Conservation (phyloP, 257 asterid genomes). For the Nicotiana paniculata region DNA sequence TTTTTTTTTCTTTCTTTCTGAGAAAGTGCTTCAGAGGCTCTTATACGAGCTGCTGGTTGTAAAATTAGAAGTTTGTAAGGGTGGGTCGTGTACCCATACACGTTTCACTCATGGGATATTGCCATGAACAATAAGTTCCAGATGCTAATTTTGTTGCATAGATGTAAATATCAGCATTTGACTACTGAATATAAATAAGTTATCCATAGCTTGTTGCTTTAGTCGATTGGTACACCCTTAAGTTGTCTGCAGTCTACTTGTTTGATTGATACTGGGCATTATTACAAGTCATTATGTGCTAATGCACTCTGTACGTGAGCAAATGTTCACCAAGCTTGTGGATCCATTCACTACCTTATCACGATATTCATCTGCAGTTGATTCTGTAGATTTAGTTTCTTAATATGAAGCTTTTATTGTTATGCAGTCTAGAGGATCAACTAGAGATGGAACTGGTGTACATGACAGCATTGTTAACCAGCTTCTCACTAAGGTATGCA, state of each 20-base stretch:
- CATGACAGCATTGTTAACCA: slow-evolving; percentile 99
- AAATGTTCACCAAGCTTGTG: neutral
- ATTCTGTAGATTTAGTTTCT: slow-evolving; percentile 6
- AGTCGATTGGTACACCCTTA: too few relatives aligned
- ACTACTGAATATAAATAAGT: too few relatives aligned
- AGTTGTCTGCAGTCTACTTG: too few relatives aligned
- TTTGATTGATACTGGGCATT: too few relatives aligned
- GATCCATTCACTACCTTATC: neutral
- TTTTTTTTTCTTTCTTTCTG: too few relatives aligned
- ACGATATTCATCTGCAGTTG: neutral
- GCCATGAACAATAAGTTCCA: neutral
- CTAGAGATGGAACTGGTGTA: slow-evolving; percentile 99
- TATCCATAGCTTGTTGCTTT: too few relatives aligned
- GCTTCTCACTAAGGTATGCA: slow-evolving; percentile 88
- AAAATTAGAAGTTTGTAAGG: too few relatives aligned
- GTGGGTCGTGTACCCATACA: too few relatives aligned
- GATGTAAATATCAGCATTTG: neutral
- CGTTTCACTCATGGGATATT: too few relatives aligned
- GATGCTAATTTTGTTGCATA: neutral
- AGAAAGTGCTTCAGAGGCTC: neutral
- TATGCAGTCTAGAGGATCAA: slow-evolving; percentile 96
- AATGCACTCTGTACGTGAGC: neutral
- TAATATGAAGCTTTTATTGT: slow-evolving; percentile 16
- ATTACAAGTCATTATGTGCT: neutral
- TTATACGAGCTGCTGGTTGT: neutral